Evolutionary conservation across 1,284 basidiomycete genomes (phyloP).

Genomic region (Mycena sp.): DNA sequence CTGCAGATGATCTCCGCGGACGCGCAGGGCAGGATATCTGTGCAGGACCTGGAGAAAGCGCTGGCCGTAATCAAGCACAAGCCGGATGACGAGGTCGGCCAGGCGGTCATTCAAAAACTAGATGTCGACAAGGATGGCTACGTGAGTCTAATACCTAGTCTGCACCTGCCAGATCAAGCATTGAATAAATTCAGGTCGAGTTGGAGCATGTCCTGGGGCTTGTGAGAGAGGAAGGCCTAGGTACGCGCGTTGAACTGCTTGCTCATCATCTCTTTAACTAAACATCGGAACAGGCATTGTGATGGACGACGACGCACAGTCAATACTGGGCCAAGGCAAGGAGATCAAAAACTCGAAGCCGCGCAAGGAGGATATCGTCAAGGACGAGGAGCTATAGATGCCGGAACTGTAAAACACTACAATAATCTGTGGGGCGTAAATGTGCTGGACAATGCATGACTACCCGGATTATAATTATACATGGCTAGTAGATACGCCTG

Average conservation of each 20-base stretch:
- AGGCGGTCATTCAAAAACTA: slow-evolving; percentile 91
- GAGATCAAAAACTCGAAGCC: slow-evolving; percentile 83
- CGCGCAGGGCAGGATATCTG: slow-evolving; percentile 91
- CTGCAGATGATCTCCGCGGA: slow-evolving; percentile 96
- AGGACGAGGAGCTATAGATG: slow-evolving; percentile 58
- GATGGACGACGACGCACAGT: slow-evolving; percentile 79
- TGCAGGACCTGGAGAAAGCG: slow-evolving; percentile 91
- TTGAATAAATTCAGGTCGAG: slow-evolving; percentile 56
- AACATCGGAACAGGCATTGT: slow-evolving; percentile 63
- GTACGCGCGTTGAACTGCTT: slow-evolving; percentile 48
- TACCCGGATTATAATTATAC: slow-evolving; percentile 21
- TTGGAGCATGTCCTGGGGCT: slow-evolving; percentile 84
- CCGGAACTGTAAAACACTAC: slow-evolving; percentile 7
- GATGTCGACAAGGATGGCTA: slow-evolving; percentile 97
- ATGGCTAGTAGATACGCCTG: too few species aligned
- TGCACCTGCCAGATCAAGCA: neutral
- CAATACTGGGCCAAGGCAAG: slow-evolving; percentile 76
- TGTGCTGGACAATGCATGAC: neutral
- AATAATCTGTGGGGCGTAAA: slow-evolving; percentile 7
- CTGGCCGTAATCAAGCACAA: slow-evolving; percentile 94
- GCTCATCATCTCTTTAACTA: slow-evolving; percentile 1
- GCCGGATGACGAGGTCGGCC: slow-evolving; percentile 91
- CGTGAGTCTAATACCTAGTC: slow-evolving; percentile 41
- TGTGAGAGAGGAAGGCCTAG: slow-evolving; percentile 82
- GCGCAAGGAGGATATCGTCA: slow-evolving; percentile 88